Conservation (phyloP, 352 stramenopile genomes). For the Phytophthora colocasiae region DNA sequence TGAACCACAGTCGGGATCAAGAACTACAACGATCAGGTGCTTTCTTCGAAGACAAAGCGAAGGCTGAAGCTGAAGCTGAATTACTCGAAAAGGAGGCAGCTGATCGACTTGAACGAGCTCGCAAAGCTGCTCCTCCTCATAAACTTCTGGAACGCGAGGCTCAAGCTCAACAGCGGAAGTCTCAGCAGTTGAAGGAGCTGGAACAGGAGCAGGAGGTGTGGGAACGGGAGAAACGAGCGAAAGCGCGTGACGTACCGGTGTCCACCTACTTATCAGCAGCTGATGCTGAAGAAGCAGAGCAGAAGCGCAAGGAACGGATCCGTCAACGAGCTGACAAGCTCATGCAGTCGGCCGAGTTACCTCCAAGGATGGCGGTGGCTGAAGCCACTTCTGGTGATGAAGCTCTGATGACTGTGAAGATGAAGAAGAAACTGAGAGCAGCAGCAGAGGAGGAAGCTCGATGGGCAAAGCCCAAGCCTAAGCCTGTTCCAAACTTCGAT, state of each 20-base stretch:
- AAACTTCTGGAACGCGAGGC: constrained; percentile 66
- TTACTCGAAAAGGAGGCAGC: constrained; percentile 31
- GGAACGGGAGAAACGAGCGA: constrained; percentile 47
- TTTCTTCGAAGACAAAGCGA: constrained; percentile 74
- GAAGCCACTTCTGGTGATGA: constrained; percentile 2
- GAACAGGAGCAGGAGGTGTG: constrained; percentile 45
- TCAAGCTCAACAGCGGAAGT: constrained; percentile 44
- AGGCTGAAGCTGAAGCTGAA: constrained; percentile 44
- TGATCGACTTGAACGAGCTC: constrained; percentile 51
- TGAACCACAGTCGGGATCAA: constrained; percentile 13
- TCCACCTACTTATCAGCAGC: constrained; percentile 51
- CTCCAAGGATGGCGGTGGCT: constrained; percentile 56
- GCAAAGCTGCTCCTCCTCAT: constrained; percentile 50
- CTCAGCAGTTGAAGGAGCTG: constrained; percentile 44
- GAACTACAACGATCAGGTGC: constrained; percentile 46
- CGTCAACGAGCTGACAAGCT: constrained; percentile 52
- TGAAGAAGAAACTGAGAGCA: constrained; percentile 56
- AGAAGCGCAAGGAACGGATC: constrained; percentile 60
- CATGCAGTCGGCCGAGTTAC: constrained; percentile 52
- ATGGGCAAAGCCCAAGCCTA: constrained; percentile 37
- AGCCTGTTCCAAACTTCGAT: constrained; percentile 73
- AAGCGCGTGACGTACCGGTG: constrained; percentile 56
- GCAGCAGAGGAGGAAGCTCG: constrained; percentile 48
- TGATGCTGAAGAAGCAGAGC: constrained; percentile 38
- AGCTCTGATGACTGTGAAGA: constrained; percentile 50